Evolutionary conservation across 108 stramenopile genomes (phyloP), one percentile per base, ranked within the genome.

Genomic region (Skeletonema tropicum): DNA sequence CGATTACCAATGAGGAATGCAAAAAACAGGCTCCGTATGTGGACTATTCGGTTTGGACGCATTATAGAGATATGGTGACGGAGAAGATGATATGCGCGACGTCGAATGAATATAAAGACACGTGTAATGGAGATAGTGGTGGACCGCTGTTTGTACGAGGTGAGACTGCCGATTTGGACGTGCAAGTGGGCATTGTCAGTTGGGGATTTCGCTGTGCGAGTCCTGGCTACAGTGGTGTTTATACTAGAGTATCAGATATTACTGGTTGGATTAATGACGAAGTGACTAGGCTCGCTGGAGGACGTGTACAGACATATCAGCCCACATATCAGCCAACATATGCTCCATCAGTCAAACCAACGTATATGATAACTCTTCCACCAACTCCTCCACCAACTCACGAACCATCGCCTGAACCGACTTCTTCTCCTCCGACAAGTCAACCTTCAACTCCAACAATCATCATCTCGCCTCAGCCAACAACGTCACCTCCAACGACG

Each of bases 121-220:
- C 52, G 2, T 55, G 52, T 9, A 55, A 55, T 23, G 52, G 52
- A 8, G 52, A 55, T 23, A 55, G 52, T 25, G 52, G 23, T 10
- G 52, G 52, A 2, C 52, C 52, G 10, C 21, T 55, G 9, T 55
- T 55, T 9, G 21, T 55, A 25, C 7, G n/a, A 55, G 52, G 52
- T 10, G 52, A 15, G 8, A 6, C 3, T 55, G 19, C 52, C 5
- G 26, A 55, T 30, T 36, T 41, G 36, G 68, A 19, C 36, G 52
- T 68, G 4, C 68, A 68, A 36, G 68, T 68, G 9, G 68, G 68
- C 1, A 68, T 68, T 57, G 68, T 68, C 0, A 68, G 68, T 26
- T 68, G 68, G 68, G 68, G 68, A 14, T 31, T 19, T 17, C 32
- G 32, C 0, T 68, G 68, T 17, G 68, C 68, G 0, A 26, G 21